These are phyloP conservation scores for Wickerhamomyces pijperi DNA, from an alignment of 805 yeast species.

Conservation along the genomic window DNA sequence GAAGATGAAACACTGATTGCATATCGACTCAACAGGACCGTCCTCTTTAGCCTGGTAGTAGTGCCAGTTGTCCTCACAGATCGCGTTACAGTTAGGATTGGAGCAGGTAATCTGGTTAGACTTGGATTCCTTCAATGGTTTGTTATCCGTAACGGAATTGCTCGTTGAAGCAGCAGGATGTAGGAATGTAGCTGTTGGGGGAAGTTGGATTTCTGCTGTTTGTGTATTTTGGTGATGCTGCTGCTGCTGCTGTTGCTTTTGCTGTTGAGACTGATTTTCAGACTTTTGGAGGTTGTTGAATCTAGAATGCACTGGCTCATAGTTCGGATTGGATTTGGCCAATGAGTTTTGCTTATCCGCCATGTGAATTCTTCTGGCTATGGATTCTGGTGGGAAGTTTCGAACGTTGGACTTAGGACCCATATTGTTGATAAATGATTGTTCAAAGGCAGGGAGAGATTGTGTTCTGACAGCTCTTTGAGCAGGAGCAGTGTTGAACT, in stretches of 20 bases:
- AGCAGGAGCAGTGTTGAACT: constrained; percentile 32
- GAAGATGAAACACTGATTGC: constrained; percentile 16
- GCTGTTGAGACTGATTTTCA: too few species aligned
- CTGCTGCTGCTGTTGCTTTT: neutral
- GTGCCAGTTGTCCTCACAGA: constrained; percentile 18
- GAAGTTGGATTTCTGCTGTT: too few species aligned
- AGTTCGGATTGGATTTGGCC: neutral
- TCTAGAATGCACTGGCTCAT: neutral
- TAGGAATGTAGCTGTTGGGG: constrained; percentile 1
- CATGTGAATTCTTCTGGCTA: constrained; percentile 18
- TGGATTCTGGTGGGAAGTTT: constrained; percentile 17
- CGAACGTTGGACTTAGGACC: constrained; percentile 8
- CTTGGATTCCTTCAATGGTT: neutral
- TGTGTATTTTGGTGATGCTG: too few species aligned
- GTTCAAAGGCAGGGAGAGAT: constrained; percentile 26
- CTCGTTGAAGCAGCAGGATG: neutral
- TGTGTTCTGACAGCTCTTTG: constrained; percentile 35
- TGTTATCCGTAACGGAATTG: too few species aligned
- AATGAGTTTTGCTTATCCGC: constrained; percentile 13
- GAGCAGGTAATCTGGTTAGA: constrained; percentile 11
- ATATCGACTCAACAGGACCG: constrained; percentile 15
- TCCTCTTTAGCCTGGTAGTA: constrained; percentile 17
- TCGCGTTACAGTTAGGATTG: constrained; percentile 17
- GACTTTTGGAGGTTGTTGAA: neutral
- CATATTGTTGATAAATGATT: constrained; percentile 1